These are phyloP conservation scores for Aspergillus versicolor DNA, from an alignment of 2,329 filamentous ascomycete genomes.

Conservation along the genomic window DNA sequence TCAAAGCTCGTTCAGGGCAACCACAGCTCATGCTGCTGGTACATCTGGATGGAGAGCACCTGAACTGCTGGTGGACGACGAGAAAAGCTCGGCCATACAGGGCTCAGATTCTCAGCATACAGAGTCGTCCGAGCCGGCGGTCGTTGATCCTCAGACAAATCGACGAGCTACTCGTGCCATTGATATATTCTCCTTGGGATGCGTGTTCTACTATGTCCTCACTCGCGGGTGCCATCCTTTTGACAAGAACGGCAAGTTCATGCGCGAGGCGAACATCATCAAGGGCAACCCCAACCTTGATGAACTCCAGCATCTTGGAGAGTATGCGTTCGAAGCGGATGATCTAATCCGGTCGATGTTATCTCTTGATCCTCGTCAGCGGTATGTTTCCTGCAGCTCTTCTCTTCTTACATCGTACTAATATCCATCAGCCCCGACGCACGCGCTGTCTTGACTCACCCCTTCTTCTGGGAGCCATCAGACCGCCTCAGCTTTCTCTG, in stretches of 20 bases:
- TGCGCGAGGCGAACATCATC: conserved; percentile 96
- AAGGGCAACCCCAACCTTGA: conserved; percentile 76
- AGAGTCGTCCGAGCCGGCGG: conserved; percentile 50
- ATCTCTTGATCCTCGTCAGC: conserved; percentile 60
- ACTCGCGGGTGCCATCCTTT: conserved; percentile 91
- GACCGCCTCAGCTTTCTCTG: conserved; percentile 91
- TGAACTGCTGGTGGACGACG: conserved; percentile 81
- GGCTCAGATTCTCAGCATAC: conserved; percentile 37
- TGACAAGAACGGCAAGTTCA: conserved; percentile 89
- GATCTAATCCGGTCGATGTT: conserved; percentile 85
- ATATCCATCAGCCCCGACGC: conserved; percentile 60
- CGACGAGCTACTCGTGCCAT: conserved; percentile 91
- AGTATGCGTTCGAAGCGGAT: conserved; percentile 81
- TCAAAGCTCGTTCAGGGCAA: conserved; percentile 91
- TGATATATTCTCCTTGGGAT: conserved; percentile 93
- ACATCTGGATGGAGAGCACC: conserved; percentile 97
- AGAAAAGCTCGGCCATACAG: conserved; percentile 49
- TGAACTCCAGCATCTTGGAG: conserved; percentile 71
- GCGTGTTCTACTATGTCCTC: conserved; percentile 99
- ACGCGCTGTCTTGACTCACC: conserved; percentile 79
- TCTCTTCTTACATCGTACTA: background rate
- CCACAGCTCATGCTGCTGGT: conserved; percentile 87
- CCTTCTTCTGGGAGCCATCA: conserved; percentile 93
- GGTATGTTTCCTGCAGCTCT: conserved; percentile 34
- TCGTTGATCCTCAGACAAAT: conserved; percentile 57